These are phyloP conservation scores for Aulographum hederae DNA, from an alignment of 2,329 filamentous ascomycete genomes.

Conservation along the genomic window DNA sequence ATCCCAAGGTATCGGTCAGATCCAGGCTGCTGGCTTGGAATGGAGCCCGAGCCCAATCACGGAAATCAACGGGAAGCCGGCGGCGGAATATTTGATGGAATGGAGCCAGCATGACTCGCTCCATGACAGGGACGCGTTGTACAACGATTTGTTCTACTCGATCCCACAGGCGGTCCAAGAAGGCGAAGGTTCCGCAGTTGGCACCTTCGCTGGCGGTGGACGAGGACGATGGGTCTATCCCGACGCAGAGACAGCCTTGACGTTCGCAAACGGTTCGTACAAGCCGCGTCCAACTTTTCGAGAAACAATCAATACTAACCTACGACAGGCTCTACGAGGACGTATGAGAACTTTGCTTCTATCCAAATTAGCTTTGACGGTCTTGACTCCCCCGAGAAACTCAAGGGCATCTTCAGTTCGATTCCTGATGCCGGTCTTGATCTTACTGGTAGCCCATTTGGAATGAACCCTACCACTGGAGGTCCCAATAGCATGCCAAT, in stretches of 20 bases:
- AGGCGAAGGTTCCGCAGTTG: constrained; percentile 19
- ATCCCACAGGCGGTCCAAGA: constrained; percentile 25
- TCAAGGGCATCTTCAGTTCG: too few species aligned
- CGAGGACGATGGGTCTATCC: constrained; percentile 25
- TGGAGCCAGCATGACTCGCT: constrained; percentile 28
- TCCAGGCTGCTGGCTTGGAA: constrained; percentile 20
- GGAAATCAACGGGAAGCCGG: constrained; percentile 39
- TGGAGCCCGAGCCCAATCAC: constrained; percentile 30
- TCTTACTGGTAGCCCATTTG: too few species aligned
- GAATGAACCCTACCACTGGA: too few species aligned
- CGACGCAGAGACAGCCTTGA: constrained; percentile 22
- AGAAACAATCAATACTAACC: too few species aligned
- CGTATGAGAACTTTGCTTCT: too few species aligned
- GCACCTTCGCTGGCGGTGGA: constrained; percentile 26
- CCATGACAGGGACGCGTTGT: constrained; percentile 40
- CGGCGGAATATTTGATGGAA: constrained; percentile 28
- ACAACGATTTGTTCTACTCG: constrained; percentile 29
- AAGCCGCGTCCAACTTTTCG: too few species aligned
- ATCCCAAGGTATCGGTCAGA: too few species aligned
- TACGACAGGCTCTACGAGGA: too few species aligned
- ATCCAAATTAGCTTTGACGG: too few species aligned
- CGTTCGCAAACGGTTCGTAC: constrained; percentile 24
- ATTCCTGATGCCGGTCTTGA: too few species aligned
- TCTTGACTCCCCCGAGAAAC: too few species aligned
- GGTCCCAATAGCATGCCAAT: too few species aligned